Percentiles rank a stretch among this genome's conserved stretches.
Conservation (phyloP, 768 basidiomycete species). For the Tricholoma flavovirens region DNA sequence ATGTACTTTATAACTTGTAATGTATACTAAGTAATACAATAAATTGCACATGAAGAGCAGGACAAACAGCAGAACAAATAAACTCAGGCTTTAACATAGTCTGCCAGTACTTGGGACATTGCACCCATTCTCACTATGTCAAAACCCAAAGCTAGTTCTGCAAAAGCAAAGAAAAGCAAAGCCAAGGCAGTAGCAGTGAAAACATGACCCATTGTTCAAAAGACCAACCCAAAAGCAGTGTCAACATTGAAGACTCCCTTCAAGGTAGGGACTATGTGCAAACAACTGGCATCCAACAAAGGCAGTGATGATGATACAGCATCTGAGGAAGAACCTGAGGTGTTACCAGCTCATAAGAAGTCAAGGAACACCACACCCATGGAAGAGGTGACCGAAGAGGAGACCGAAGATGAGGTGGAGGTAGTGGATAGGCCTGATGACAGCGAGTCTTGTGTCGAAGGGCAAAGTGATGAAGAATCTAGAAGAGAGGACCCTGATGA, state of each 20-base stretch:
- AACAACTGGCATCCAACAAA: background rate
- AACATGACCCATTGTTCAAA: no score
- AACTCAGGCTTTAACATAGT: background rate
- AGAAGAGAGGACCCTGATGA: background rate
- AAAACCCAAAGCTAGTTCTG: background rate
- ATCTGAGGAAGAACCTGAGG: background rate
- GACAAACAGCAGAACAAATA: background rate
- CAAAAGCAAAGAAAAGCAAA: background rate
- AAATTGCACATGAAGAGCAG: background rate
- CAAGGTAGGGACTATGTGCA: background rate
- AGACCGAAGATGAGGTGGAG: background rate
- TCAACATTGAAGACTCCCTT: background rate
- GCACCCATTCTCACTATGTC: background rate
- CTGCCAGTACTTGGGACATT: background rate
- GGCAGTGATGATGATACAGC: background rate
- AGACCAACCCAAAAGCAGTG: no score
- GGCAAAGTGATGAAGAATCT: background rate
- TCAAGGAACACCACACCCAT: background rate
- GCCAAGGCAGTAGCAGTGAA: background rate
- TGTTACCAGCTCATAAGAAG: background rate
- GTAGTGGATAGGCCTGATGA: background rate
- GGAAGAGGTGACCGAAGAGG: background rate
- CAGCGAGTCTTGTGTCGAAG: background rate
- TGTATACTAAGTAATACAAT: background rate
- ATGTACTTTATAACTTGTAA: no score